phyloP scores from a whole-genome alignment of 768 basidiomycete species.

The Daedaleopsis nitida region DNA sequence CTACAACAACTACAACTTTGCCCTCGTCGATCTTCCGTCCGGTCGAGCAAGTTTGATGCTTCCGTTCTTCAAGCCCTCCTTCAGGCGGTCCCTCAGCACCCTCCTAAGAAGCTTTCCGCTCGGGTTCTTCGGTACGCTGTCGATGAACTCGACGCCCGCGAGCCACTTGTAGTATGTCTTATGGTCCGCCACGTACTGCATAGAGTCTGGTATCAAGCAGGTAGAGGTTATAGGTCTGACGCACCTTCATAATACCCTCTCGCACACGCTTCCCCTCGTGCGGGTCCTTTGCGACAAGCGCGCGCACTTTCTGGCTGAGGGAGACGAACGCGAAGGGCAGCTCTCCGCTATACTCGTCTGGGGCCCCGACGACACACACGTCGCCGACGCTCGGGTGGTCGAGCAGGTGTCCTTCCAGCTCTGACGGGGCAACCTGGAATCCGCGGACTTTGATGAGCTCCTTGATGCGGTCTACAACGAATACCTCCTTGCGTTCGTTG shows the following conservation, averaged over 20 bases:
- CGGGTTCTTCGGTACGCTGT: slow-evolving; percentile 35
- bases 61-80: slow-evolving; percentile 5
- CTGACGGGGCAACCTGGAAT: slow-evolving; percentile 76
- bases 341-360: slow-evolving; percentile 74
- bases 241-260: slow-evolving; percentile 55
- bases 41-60: too few species aligned
- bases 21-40: too few species aligned
- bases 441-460: slow-evolving; percentile 72
- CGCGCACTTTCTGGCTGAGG: slow-evolving; percentile 40
- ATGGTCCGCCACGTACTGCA: slow-evolving; percentile 33
- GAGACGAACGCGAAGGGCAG: slow-evolving; percentile 71
- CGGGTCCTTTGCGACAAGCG: slow-evolving; percentile 35
- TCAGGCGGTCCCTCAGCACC: slow-evolving; percentile 29
- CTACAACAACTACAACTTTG: too few species aligned
- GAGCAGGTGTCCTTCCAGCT: slow-evolving; percentile 67
- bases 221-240: background rate
- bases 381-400: slow-evolving; percentile 61
- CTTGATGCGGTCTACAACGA: slow-evolving; percentile 68
- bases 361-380: slow-evolving; percentile 64
- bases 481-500: slow-evolving; percentile 54
- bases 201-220: background rate
- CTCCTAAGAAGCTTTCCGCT: slow-evolving; percentile 35
- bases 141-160: slow-evolving; percentile 40
- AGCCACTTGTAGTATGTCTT: slow-evolving; percentile 40
- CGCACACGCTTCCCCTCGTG: slow-evolving; percentile 43